These are phyloP conservation scores for Citeromyces siamensis DNA, from an alignment of 1,139 yeast genomes.

Conservation along the genomic window DNA sequence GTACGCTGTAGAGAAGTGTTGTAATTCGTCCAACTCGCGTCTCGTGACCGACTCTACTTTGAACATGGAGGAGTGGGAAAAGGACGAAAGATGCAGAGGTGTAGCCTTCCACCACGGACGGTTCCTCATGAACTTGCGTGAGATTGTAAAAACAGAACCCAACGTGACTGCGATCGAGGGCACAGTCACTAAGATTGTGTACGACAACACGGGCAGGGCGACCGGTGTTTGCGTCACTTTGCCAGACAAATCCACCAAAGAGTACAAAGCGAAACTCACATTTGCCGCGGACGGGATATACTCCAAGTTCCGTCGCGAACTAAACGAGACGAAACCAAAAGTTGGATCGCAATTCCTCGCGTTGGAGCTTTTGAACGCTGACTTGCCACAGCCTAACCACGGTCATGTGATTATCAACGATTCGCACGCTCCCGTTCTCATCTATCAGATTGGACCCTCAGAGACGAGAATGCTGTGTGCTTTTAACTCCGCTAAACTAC, in stretches of 20 bases:
- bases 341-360: constrained; percentile 86
- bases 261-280: constrained; percentile 49
- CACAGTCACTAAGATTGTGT: constrained; percentile 54
- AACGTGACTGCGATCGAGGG: constrained; percentile 76
- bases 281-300: constrained; percentile 90
- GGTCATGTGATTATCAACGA: constrained; percentile 88
- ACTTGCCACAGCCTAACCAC: constrained; percentile 56
- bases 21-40: constrained; percentile 41
- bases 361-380: constrained; percentile 58
- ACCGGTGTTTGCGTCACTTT: constrained; percentile 53
- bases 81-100: constrained; percentile 55
- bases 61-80: constrained; percentile 39
- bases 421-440: constrained; percentile 69
- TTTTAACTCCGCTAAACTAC: constrained; percentile 61
- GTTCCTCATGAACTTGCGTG: constrained; percentile 66
- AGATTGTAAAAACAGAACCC: constrained; percentile 52
- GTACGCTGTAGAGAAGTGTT: constrained; percentile 40
- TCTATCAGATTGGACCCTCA: constrained; percentile 73
- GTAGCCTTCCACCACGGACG: constrained; percentile 89
- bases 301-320: constrained; percentile 78
- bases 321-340: constrained; percentile 40
- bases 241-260: constrained; percentile 21
- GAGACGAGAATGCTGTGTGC: constrained; percentile 91
- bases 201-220: constrained; percentile 38
- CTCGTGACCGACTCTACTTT: constrained; percentile 28